A percentile compares a stretch with the other conserved stretches of the same genome.
Evolutionary conservation across 768 basidiomycete species (phyloP).

Genomic region (Nidula microcarpa): DNA sequence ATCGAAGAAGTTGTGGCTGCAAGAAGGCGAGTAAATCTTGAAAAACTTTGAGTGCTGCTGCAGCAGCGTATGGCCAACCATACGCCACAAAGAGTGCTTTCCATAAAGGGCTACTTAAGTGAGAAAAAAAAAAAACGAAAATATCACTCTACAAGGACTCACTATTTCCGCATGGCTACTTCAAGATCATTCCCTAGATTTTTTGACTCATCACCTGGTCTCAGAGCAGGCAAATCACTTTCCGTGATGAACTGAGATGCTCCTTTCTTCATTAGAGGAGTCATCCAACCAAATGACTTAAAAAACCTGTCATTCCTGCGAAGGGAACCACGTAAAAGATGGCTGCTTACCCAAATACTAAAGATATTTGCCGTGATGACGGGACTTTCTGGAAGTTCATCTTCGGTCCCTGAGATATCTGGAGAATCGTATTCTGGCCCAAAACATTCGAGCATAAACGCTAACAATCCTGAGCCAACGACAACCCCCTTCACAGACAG

Average conservation of each 20-base stretch:
- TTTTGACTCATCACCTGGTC: slow-evolving; percentile 64
- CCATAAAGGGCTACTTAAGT: slow-evolving; percentile 56
- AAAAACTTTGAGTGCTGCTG: slow-evolving; percentile 62
- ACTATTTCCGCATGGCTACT: slow-evolving; percentile 61
- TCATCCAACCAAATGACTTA: slow-evolving; percentile 84
- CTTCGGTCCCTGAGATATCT: slow-evolving; percentile 22
- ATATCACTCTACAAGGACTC: slow-evolving; percentile 16
- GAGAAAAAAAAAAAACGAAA: neutral
- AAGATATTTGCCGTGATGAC: slow-evolving; percentile 76
- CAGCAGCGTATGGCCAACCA: slow-evolving; percentile 69
- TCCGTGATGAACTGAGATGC: slow-evolving; percentile 69
- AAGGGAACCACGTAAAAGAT: neutral
- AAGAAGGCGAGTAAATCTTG: slow-evolving; percentile 82
- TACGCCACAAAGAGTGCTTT: slow-evolving; percentile 74
- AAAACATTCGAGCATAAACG: slow-evolving; percentile 65
- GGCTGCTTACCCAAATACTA: slow-evolving; percentile 57
- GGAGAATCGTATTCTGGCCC: slow-evolving; percentile 55
- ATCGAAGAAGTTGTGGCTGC: slow-evolving; percentile 84
- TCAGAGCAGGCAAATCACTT: slow-evolving; percentile 77
- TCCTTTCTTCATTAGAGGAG: slow-evolving; percentile 71
- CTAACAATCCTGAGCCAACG: slow-evolving; percentile 41
- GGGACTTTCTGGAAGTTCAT: slow-evolving; percentile 54
- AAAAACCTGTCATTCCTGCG: neutral
- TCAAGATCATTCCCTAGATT: slow-evolving; percentile 63
- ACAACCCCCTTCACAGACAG: slow-evolving; percentile 42